phyloP scores from a whole-genome alignment of 371 early-diverging fungal genomes.

The Mortierella sp. region DNA sequence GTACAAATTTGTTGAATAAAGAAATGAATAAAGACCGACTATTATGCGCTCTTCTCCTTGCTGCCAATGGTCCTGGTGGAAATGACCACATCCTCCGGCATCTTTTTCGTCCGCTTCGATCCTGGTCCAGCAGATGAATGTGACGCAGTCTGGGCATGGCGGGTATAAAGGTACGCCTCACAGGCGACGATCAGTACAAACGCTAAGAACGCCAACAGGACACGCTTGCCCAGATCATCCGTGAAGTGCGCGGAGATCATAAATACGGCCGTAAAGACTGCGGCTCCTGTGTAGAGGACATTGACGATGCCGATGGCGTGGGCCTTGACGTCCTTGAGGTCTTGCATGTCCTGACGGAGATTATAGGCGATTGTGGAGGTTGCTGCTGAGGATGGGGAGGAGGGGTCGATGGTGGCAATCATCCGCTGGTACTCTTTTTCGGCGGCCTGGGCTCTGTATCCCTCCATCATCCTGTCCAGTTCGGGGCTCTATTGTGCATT shows the following conservation, averaged over 20 bases:
- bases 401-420: slow-evolving; percentile 28
- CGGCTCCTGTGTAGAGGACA: slow-evolving; percentile 47
- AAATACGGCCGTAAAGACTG: slow-evolving; percentile 49
- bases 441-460: slow-evolving; percentile 37
- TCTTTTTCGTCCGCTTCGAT: slow-evolving; percentile 8
- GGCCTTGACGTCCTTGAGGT: slow-evolving; percentile 42
- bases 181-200: slow-evolving; percentile 50
- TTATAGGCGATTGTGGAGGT: slow-evolving; percentile 17
- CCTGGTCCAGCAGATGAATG: not conserved
- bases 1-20: not conserved
- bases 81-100: slow-evolving; percentile 31
- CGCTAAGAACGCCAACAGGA: slow-evolving; percentile 35
- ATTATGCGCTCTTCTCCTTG: slow-evolving; percentile 16
- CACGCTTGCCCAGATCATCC: slow-evolving; percentile 46
- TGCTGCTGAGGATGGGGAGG: not conserved
- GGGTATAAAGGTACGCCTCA: slow-evolving; percentile 44
- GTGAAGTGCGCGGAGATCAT: slow-evolving; percentile 51
- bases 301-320: slow-evolving; percentile 46
- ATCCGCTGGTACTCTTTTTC: slow-evolving; percentile 50
- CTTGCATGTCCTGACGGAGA: slow-evolving; percentile 41
- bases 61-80: slow-evolving; percentile 14
- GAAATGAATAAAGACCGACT: not conserved
- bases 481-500: slow-evolving; percentile 33
- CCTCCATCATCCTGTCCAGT: slow-evolving; percentile 45
- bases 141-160: slow-evolving; percentile 33